Evolutionary conservation across 83 land plant genomes (phyloP), one percentile per base, ranked within the genome.

Genomic region (Picea mariana): DNA sequence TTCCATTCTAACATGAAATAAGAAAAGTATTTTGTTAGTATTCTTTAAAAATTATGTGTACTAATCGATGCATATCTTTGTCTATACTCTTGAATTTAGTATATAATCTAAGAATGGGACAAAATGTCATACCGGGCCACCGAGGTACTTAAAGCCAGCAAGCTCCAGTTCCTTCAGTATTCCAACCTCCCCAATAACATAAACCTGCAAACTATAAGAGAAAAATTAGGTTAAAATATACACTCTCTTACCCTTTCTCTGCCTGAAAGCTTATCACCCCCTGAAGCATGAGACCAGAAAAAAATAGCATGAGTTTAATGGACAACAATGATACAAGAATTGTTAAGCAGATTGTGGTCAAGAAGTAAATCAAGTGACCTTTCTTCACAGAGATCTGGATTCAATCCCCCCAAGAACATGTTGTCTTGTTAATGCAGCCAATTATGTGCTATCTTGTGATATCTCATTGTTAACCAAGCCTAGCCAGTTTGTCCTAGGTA

Each of bases 141-240:
- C 99, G 49, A 96, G 80, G 72, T 91, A 90, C 11, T 83, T 87
- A 83, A 91, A 92, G 82, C 99, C 99, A 86, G 97, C 99, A 75
- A 91, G 92, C 79, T 92, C 86, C 20, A 98, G 90, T 84, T 98
- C 99, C 85, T 96, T 94, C 81, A 90, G 65, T 78, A 98, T 96
- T 62, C 99, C 99, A 75, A 87, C 91, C 83, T 88, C 96, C 52
- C 99, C 99, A 81, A 98, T 82, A 9, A 96, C 90, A 88, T 98
- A 98, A 66, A 94, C 95, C 99, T 97, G 88, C n/a, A 27, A 79
- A 83, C 76, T 73, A 61, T 3, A 5, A 65, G 6, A 49, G 47
- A 79, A 81, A 47, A 47, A 73, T 73, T 44, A 44, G 52, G 55
- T 44, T 73, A 49, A 73, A 73, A 73, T 73, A 73, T n/a, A 73